phyloP scores from a whole-genome alignment of 2,329 filamentous ascomycete species.

The Xylariales sp. region DNA sequence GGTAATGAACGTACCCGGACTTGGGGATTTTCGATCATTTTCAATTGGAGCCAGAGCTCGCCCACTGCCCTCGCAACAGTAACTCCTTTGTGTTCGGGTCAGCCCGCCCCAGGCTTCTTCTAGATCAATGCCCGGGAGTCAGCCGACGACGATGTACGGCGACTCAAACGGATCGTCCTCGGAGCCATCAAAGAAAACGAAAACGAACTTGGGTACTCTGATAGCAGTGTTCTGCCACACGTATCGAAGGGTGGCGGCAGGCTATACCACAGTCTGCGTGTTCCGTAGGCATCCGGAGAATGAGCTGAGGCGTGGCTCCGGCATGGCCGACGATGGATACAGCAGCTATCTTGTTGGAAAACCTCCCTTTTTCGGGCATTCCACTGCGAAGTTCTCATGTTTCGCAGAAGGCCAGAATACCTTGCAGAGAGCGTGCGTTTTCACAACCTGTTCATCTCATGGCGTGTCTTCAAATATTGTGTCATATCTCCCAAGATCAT shows the following conservation, averaged over 20 bases:
- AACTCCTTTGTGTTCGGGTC: background rate
- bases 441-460: no score
- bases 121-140: background rate
- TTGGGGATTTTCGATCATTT: background rate
- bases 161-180: background rate
- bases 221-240: background rate
- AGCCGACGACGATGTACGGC: background rate
- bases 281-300: background rate
- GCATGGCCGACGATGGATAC: background rate
- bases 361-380: background rate
- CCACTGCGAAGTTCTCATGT: background rate
- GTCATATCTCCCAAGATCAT: no score
- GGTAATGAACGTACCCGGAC: no score
- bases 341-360: background rate
- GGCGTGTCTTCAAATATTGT: no score
- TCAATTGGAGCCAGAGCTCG: conserved; percentile 1
- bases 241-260: background rate
- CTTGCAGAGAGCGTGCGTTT: no score
- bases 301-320: background rate
- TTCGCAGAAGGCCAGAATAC: background rate
- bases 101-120: background rate
- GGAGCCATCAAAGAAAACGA: background rate
- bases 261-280: background rate
- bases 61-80: conserved; percentile 12
- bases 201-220: background rate